Percentiles rank a stretch among this genome's conserved stretches.
Conservation (phyloP, 768 basidiomycete genomes). For the Baorangia bicolor region DNA sequence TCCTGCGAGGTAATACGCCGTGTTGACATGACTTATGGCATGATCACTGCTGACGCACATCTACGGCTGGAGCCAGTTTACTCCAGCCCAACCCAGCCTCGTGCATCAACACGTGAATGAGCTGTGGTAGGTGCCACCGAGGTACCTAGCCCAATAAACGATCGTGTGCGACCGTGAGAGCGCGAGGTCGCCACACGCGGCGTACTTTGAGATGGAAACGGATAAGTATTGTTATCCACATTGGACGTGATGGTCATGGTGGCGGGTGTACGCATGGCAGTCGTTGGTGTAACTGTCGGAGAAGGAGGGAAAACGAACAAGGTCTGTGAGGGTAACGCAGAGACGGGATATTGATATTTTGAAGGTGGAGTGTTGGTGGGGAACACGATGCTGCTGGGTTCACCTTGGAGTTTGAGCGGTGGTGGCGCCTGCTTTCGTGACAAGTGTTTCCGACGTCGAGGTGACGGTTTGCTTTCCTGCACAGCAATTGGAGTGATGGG, state of each 20-base stretch:
- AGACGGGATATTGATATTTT: slow-evolving; percentile 27
- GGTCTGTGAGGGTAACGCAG: slow-evolving; percentile 70
- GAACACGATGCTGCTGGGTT: slow-evolving; percentile 27
- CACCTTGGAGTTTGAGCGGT: slow-evolving; percentile 49
- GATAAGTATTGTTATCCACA: slow-evolving; percentile 40
- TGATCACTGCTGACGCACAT: slow-evolving; percentile 4
- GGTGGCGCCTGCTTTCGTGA: slow-evolving; percentile 56
- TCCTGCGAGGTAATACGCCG: slow-evolving; percentile 9
- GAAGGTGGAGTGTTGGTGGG: slow-evolving; percentile 22
- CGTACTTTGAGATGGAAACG: slow-evolving; percentile 60
- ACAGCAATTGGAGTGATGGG: slow-evolving; percentile 55
- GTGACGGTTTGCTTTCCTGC: slow-evolving; percentile 28
- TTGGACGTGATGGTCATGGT: slow-evolving; percentile 80
- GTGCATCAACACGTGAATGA: slow-evolving; percentile 79
- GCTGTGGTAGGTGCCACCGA: slow-evolving; percentile 77
- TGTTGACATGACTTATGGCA: slow-evolving; percentile 8
- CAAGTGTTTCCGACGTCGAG: slow-evolving; percentile 47
- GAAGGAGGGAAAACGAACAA: slow-evolving; percentile 87
- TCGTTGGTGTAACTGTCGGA: slow-evolving; percentile 46
- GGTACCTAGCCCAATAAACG: slow-evolving; percentile 69
- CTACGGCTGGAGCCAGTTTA: slow-evolving; percentile 17
- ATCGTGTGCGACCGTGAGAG: slow-evolving; percentile 63
- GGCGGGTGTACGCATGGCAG: slow-evolving; percentile 64
- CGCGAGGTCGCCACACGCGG: slow-evolving; percentile 72
- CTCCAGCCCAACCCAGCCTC: slow-evolving; percentile 70